Conservation (phyloP, 176 grass and related monocot species). For the Oropetium thomaeum region DNA sequence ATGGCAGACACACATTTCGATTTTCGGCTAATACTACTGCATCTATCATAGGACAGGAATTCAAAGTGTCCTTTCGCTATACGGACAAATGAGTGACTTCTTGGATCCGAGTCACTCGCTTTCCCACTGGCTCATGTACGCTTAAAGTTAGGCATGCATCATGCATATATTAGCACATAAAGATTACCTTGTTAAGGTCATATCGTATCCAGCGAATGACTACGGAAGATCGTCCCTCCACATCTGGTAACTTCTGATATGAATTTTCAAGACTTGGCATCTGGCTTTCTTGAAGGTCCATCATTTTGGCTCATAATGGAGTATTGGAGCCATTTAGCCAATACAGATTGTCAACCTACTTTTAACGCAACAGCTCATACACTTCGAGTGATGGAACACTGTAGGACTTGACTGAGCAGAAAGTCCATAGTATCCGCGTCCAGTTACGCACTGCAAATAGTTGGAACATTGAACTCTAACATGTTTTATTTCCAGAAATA, state of each 20-base stretch:
- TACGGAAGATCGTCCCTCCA: background rate
- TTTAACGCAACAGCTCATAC: background rate
- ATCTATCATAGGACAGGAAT: too few species aligned
- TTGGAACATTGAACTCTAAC: background rate
- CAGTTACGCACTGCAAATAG: background rate
- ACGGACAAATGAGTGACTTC: background rate
- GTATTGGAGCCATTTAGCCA: background rate
- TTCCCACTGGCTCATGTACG: background rate
- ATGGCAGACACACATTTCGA: background rate
- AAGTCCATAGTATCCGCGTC: background rate
- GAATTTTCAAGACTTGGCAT: too few species aligned
- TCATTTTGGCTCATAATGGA: background rate
- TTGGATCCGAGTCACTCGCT: background rate
- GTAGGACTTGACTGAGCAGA: background rate
- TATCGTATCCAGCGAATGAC: background rate
- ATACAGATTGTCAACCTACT: background rate
- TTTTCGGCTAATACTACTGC: background rate
- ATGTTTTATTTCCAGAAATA: constrained; percentile 17
- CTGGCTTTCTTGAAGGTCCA: background rate
- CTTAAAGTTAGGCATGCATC: background rate
- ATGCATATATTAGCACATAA: too few species aligned
- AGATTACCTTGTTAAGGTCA: background rate
- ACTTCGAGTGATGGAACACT: background rate
- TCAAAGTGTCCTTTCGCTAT: too few species aligned
- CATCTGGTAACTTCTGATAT: background rate